These are phyloP conservation scores for Russula griseocarnosa DNA, from an alignment of 768 basidiomycete genomes.

Conservation along the genomic window DNA sequence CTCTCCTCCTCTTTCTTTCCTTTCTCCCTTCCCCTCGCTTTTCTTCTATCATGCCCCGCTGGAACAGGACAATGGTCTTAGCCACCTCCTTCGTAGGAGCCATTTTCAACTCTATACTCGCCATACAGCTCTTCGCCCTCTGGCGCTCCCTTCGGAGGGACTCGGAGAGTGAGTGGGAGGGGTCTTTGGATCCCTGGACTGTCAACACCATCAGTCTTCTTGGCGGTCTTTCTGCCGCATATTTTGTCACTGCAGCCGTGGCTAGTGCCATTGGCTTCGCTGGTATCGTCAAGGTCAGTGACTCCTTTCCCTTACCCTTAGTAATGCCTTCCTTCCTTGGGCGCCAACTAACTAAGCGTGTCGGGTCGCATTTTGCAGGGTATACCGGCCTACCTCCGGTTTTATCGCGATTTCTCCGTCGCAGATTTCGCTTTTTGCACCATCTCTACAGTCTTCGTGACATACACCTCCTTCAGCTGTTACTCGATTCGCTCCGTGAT, in stretches of 20 bases:
- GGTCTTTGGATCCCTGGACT: conserved; percentile 40
- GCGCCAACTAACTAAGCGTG: background rate
- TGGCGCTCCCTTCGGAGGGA: conserved; percentile 48
- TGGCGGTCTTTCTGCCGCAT: conserved; percentile 60
- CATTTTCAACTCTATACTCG: conserved; percentile 40
- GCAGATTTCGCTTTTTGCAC: conserved; percentile 72
- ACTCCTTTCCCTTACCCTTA: conserved; percentile 18
- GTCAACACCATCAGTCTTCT: conserved; percentile 45
- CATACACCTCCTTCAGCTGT: conserved; percentile 55
- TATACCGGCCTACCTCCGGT: conserved; percentile 61
- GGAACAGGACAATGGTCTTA: conserved; percentile 39
- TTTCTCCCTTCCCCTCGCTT: background rate
- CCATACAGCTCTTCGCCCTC: conserved; percentile 40
- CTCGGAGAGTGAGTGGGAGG: conserved; percentile 48
- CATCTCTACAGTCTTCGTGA: conserved; percentile 51
- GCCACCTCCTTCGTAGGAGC: conserved; percentile 41
- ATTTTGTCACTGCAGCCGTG: conserved; percentile 61
- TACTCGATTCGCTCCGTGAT: conserved; percentile 52
- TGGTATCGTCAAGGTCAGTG: conserved; percentile 61
- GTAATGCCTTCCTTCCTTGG: conserved; percentile 2
- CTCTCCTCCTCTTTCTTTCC: background rate
- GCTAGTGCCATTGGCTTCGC: conserved; percentile 62
- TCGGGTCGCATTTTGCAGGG: conserved; percentile 39
- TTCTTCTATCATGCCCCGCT: conserved; percentile 23
- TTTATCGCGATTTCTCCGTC: conserved; percentile 79